Evolutionary conservation across 176 grass and related monocot species (phyloP).

Genomic region (Carex parvula): DNA sequence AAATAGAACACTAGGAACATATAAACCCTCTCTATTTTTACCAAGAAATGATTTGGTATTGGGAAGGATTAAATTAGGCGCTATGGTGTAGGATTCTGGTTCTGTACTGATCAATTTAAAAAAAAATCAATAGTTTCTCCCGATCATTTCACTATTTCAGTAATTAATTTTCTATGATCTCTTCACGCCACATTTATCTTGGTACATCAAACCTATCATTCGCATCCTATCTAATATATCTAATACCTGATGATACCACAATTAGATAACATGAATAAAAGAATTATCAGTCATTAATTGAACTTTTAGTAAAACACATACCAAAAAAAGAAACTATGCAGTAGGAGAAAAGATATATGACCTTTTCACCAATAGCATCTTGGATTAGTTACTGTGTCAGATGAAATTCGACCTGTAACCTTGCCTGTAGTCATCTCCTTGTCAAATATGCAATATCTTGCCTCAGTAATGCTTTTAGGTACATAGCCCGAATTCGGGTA

Average conservation of each 20-base stretch:
- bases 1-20: neutral
- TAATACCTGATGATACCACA: neutral
- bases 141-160: neutral
- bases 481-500: constrained; percentile 46
- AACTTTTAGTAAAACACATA: neutral
- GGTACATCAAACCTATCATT: neutral
- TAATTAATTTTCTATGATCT: neutral
- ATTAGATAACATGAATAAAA: neutral
- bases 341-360: neutral
- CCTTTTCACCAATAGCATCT: constrained; percentile 77
- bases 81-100: neutral
- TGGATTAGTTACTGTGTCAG: constrained; percentile 60
- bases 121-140: neutral
- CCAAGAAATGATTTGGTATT: neutral
- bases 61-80: neutral
- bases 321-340: no score
- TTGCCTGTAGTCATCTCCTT: constrained; percentile 62
- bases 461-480: constrained; percentile 64
- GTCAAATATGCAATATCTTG: constrained; percentile 76
- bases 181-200: neutral
- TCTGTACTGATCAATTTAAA: neutral
- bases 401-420: constrained; percentile 52
- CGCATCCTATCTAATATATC: neutral
- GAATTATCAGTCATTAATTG: neutral
- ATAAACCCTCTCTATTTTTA: neutral